phyloP scores from a whole-genome alignment of 1,284 basidiomycete genomes.

The Fomitopsis betulina region DNA sequence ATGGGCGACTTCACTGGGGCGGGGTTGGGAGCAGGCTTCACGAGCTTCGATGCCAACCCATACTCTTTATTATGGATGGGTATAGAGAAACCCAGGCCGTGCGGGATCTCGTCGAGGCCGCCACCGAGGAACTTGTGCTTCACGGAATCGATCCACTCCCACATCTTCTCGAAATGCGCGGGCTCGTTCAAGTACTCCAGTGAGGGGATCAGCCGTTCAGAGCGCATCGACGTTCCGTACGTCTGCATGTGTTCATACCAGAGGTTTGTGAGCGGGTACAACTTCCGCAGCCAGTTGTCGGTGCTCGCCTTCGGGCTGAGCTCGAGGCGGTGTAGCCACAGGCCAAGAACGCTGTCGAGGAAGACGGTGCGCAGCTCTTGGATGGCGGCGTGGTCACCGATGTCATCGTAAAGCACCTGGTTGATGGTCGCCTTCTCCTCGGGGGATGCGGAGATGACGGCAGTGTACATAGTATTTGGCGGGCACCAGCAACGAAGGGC shows the following conservation, averaged over 20 bases:
- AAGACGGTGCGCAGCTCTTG: neutral
- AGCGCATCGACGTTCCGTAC: neutral
- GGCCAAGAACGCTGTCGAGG: neutral
- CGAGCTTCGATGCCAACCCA: neutral
- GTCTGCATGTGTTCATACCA: constrained; percentile 1
- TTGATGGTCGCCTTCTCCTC: neutral
- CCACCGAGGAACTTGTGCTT: neutral
- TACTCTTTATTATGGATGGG: neutral
- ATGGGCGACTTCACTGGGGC: neutral
- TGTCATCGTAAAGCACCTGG: constrained; percentile 1
- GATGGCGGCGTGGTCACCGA: constrained; percentile 1
- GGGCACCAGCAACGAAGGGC: neutral
- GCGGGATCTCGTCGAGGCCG: neutral
- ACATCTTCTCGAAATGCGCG: neutral
- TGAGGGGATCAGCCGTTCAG: neutral
- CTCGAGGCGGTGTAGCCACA: constrained; percentile 1
- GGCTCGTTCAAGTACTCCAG: neutral
- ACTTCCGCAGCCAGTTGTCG: neutral
- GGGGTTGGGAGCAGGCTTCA: neutral
- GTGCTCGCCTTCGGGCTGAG: neutral
- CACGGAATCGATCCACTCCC: neutral
- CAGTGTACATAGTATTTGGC: neutral
- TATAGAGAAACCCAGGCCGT: neutral
- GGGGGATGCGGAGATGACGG: neutral
- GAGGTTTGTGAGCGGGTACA: neutral